Evolutionary conservation across 2,329 filamentous ascomycete species (phyloP), one percentile per base, ranked within the genome.

Genomic region (Plectosphaerella sp.): DNA sequence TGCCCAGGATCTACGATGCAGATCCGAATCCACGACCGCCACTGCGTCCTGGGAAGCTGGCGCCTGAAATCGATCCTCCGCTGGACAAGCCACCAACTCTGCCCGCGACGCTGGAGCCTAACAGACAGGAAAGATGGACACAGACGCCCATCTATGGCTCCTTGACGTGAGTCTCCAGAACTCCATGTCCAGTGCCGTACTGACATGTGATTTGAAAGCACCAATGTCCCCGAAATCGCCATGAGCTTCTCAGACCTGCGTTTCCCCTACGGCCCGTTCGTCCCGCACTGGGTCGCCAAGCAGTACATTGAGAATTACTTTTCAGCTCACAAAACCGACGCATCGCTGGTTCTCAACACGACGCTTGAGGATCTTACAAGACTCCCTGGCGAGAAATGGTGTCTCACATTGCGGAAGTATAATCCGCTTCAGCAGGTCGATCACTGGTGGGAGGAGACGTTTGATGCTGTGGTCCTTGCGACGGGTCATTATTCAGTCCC

Each of bases 261-360:
- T 0, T 82, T 83, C 55, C 66, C 79, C 0, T 81, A 82, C 52
- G 79, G 78, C 0, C 78, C 79, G 0, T 83, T 82, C 57, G 74
- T 73, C 12, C 79, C 79, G 0, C 79, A 83, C 57, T 71, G 76
- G 54, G 64, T 83, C 0, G 75, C 80, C 0, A 72, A 74, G 3
- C 78, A 82, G 57, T 83, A 82, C 51, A 70, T 84, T 3, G 74
- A 81, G 51, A 74, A 73, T 33, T 83, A 83, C 56, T 79, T 83
- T 55, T 74, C 80, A 0, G 53, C 61, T 0, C 78, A 83, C 54
- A 65, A 69, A 42, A 71, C 70, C 0, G 80, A 83, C 54, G 49
- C 58, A 0, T 62, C 74, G 2, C 61, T 84, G 0, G 69, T 68
- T 0, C 64, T 82, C 52, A 33, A 33, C 28, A 33, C 28, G 28